Conservation (phyloP, 2,329 filamentous ascomycete genomes). For the Fusarium newnesense region DNA sequence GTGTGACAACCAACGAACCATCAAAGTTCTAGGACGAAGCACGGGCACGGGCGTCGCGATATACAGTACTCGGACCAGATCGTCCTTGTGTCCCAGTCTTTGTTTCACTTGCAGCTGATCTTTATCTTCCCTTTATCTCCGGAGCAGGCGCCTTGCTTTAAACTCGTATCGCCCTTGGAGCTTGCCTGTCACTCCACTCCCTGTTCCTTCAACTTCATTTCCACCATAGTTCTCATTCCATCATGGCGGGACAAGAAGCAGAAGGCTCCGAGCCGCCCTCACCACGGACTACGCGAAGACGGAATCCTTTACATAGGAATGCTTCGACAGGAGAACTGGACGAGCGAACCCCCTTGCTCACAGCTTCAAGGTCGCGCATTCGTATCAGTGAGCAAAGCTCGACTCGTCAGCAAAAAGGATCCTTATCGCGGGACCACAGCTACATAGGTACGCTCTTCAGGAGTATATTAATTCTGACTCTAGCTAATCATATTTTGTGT, state of each 20-base stretch:
- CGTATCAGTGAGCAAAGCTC: slow-evolving; percentile 51
- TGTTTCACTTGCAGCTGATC: slow-evolving; percentile 1
- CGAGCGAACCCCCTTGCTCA: slow-evolving; percentile 58
- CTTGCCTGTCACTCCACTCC: slow-evolving; percentile 1
- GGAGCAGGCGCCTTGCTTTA: neutral
- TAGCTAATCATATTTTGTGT: slow-evolving; percentile 15
- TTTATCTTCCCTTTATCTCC: neutral
- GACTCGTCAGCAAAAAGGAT: slow-evolving; percentile 38
- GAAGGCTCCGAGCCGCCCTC: slow-evolving; percentile 49
- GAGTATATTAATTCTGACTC: neutral
- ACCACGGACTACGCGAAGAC: slow-evolving; percentile 47
- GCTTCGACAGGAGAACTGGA: slow-evolving; percentile 50
- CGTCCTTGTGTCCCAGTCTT: slow-evolving; percentile 4
- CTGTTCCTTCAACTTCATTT: neutral
- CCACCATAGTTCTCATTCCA: slow-evolving; percentile 1
- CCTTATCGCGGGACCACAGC: slow-evolving; percentile 55
- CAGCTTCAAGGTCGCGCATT: slow-evolving; percentile 53
- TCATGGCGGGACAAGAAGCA: slow-evolving; percentile 48
- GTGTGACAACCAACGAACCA: slow-evolving; percentile 37
- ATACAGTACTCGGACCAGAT: slow-evolving; percentile 2
- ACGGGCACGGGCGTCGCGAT: slow-evolving; percentile 31
- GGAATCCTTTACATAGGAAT: slow-evolving; percentile 39
- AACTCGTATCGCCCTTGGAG: neutral
- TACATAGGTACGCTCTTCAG: slow-evolving; percentile 50
- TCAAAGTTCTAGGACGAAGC: slow-evolving; percentile 21